phyloP scores from a whole-genome alignment of 148 eudicot species.

The Salicornia ramosissima region DNA sequence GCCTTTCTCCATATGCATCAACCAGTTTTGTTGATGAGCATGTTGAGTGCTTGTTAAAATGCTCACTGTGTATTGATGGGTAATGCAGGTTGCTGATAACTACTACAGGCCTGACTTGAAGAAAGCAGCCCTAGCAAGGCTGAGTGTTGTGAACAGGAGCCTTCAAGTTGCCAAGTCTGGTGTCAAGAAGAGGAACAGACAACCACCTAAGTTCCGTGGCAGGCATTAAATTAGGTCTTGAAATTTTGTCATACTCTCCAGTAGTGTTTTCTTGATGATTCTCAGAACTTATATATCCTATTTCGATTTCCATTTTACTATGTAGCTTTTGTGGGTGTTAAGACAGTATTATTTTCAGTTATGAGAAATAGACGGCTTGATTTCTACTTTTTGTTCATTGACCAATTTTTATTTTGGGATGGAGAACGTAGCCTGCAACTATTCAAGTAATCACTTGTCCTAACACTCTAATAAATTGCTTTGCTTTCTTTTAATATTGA shows the following conservation, averaged over 20 bases:
- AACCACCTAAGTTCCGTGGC: slow-evolving; percentile 48
- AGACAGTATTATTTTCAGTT: slow-evolving; percentile 13
- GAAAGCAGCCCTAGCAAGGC: slow-evolving; percentile 86
- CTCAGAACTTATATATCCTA: not conserved
- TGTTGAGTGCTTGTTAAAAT: too few relatives aligned
- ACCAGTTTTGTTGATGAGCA: too few relatives aligned
- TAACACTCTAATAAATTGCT: too few relatives aligned
- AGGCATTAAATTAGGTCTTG: slow-evolving; percentile 34
- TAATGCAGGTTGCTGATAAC: slow-evolving; percentile 64
- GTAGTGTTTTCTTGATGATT: slow-evolving; percentile 4
- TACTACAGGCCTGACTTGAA: slow-evolving; percentile 88
- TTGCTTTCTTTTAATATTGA: too few relatives aligned
- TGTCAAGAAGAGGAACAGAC: slow-evolving; percentile 92
- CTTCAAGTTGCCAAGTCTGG: slow-evolving; percentile 89
- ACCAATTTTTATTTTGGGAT: not conserved
- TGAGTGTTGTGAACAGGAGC: slow-evolving; percentile 75
- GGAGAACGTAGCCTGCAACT: not conserved
- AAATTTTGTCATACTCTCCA: slow-evolving; percentile 17
- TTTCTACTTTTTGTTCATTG: slow-evolving; percentile 9
- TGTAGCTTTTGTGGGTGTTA: slow-evolving; percentile 1
- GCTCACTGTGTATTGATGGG: not conserved
- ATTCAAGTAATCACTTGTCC: too few relatives aligned
- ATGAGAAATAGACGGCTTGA: slow-evolving; percentile 10
- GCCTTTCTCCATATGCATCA: too few relatives aligned
- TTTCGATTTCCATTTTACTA: not conserved